Evolutionary conservation across 257 asterid species (phyloP).

Genomic region (Galeopsis tetrahit): DNA sequence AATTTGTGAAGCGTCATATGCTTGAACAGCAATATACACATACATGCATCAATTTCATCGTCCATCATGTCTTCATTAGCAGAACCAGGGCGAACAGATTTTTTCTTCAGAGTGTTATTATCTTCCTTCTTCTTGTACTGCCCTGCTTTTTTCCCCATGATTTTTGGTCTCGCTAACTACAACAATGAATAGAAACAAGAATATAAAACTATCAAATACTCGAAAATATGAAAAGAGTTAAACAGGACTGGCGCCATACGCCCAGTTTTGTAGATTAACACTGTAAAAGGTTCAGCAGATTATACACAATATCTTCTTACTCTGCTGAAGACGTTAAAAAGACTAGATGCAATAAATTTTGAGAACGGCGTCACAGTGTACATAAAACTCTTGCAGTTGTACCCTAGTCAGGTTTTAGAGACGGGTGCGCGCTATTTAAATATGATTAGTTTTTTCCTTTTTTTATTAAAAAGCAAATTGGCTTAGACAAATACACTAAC

Average conservation of each 20-base stretch:
- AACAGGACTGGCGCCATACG: background rate
- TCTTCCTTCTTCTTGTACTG: conserved; percentile 66
- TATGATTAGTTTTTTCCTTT: too few relatives aligned
- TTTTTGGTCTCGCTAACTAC: conserved; percentile 27
- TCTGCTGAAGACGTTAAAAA: background rate
- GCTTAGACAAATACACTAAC: too few relatives aligned
- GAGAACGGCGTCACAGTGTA: background rate
- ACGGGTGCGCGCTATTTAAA: too few relatives aligned
- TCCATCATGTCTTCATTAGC: conserved; percentile 62
- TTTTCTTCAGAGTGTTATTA: conserved; percentile 31
- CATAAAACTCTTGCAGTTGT: background rate
- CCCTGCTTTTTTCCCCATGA: conserved; percentile 71
- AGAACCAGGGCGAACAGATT: conserved; percentile 29
- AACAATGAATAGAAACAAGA: background rate
- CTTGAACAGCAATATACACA: conserved; percentile 20
- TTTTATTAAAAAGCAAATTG: too few relatives aligned
- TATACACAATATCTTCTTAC: too few relatives aligned
- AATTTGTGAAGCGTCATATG: background rate
- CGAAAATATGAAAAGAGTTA: background rate
- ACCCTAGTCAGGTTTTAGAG: too few relatives aligned
- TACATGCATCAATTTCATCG: conserved; percentile 72
- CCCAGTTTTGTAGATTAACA: too few relatives aligned
- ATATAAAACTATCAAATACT: background rate
- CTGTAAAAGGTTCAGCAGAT: too few relatives aligned
- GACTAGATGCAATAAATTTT: background rate